These are phyloP conservation scores for Crucibulum laeve DNA, from an alignment of 768 basidiomycete species.

Conservation along the genomic window DNA sequence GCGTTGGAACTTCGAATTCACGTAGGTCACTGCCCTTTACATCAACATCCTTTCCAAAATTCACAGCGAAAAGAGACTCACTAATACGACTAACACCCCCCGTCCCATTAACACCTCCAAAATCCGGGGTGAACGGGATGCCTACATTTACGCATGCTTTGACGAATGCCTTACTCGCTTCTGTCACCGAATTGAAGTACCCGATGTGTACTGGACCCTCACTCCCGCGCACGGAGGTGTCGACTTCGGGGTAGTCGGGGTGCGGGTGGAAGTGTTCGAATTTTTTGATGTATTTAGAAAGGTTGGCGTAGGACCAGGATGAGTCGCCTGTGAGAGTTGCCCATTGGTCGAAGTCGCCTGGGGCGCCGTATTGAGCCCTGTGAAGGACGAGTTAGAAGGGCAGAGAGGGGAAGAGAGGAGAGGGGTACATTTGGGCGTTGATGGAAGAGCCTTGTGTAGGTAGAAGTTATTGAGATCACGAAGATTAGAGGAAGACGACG, in stretches of 20 bases:
- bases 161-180: slow-evolving; percentile 47
- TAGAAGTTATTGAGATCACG: neutral
- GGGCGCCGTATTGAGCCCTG: slow-evolving; percentile 64
- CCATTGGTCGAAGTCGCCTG: slow-evolving; percentile 72
- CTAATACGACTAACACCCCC: slow-evolving; percentile 59
- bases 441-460: slow-evolving; percentile 50
- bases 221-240: slow-evolving; percentile 41
- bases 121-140: slow-evolving; percentile 57
- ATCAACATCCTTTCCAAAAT: too few species aligned
- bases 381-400: neutral
- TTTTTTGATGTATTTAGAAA: slow-evolving; percentile 57
- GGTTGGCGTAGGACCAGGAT: slow-evolving; percentile 58
- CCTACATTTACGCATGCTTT: slow-evolving; percentile 49
- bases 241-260: slow-evolving; percentile 45
- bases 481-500: slow-evolving; percentile 16
- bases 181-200: slow-evolving; percentile 44
- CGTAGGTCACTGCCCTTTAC: slow-evolving; percentile 64
- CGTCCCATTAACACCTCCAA: slow-evolving; percentile 55
- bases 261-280: slow-evolving; percentile 59
- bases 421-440: slow-evolving; percentile 52
- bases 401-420: neutral
- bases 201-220: slow-evolving; percentile 59
- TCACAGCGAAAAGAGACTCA: neutral
- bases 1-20: slow-evolving; percentile 45
- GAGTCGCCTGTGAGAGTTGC: slow-evolving; percentile 47